phyloP scores from a whole-genome alignment of 768 basidiomycete genomes.

The Gymnopilus dilepis region DNA sequence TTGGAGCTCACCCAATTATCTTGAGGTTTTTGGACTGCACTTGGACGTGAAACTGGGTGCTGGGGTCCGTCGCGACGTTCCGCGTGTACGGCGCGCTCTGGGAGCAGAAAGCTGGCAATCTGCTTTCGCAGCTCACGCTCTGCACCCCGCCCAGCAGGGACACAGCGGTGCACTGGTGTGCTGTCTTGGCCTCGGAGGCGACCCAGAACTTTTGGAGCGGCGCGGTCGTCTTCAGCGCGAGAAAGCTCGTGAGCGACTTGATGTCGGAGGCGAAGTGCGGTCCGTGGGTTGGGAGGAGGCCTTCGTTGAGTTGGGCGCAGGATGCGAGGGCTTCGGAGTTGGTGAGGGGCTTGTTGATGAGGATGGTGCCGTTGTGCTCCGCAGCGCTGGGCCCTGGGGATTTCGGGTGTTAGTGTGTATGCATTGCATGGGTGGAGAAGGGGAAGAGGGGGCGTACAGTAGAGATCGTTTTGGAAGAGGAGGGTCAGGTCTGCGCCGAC shows the following conservation, averaged over 20 bases:
- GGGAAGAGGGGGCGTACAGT: slow-evolving; percentile 29
- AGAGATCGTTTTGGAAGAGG: slow-evolving; percentile 39
- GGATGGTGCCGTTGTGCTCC: slow-evolving; percentile 26
- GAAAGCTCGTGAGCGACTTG: slow-evolving; percentile 21
- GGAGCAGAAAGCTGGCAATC: slow-evolving; percentile 33
- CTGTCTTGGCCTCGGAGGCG: slow-evolving; percentile 14
- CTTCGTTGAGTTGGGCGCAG: slow-evolving; percentile 28
- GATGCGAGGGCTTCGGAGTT: slow-evolving; percentile 21
- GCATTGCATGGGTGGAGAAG: neutral
- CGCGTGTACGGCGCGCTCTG: slow-evolving; percentile 35
- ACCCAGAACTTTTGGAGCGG: slow-evolving; percentile 25
- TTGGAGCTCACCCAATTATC: slow-evolving; percentile 28
- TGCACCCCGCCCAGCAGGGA: slow-evolving; percentile 21
- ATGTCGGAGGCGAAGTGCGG: slow-evolving; percentile 26
- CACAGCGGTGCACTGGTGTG: slow-evolving; percentile 24
- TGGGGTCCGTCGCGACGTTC: slow-evolving; percentile 29
- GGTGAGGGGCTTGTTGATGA: slow-evolving; percentile 19
- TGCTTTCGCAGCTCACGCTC: slow-evolving; percentile 22
- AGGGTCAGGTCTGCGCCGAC: slow-evolving; percentile 32
- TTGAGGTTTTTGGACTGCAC: slow-evolving; percentile 30
- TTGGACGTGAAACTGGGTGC: slow-evolving; percentile 29
- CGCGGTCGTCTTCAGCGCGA: slow-evolving; percentile 13
- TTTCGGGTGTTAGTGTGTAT: neutral
- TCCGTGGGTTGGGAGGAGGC: slow-evolving; percentile 25
- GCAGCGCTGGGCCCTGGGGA: slow-evolving; percentile 28